These are phyloP conservation scores for Salisapilia sapeloensis DNA, from an alignment of 352 stramenopile genomes.

Conservation along the genomic window DNA sequence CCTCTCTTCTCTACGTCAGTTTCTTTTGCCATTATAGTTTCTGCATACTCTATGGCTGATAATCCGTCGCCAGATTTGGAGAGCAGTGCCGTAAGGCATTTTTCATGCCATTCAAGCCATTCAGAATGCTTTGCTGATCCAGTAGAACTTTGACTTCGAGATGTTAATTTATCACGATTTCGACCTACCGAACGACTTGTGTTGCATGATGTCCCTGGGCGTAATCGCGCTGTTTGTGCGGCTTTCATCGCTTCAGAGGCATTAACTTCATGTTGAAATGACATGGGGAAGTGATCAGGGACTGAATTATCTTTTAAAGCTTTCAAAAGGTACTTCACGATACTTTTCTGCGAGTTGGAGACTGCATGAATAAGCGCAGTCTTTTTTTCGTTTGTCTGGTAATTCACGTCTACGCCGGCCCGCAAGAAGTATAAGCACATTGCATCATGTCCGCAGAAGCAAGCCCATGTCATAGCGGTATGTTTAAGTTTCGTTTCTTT, in stretches of 20 bases:
- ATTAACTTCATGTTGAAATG: slow-evolving; percentile 1
- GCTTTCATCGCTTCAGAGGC: slow-evolving; percentile 6
- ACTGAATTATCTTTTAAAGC: slow-evolving; percentile 20
- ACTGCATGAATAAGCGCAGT: slow-evolving; percentile 52
- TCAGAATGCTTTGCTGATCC: slow-evolving; percentile 3
- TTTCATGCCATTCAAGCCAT: slow-evolving; percentile 52
- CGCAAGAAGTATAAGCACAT: slow-evolving; percentile 35
- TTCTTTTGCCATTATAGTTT: not conserved
- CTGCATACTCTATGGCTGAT: slow-evolving; percentile 14
- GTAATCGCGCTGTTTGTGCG: no score
- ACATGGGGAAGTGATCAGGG: no score
- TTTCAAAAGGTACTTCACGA: slow-evolving; percentile 38
- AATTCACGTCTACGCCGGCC: slow-evolving; percentile 9
- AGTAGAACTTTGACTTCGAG: no score
- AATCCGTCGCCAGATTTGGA: slow-evolving; percentile 13
- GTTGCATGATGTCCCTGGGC: no score
- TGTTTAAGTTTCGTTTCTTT: slow-evolving; percentile 40
- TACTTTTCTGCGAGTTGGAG: slow-evolving; percentile 23
- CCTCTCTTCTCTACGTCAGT: not conserved
- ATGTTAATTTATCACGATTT: no score
- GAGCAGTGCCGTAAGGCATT: slow-evolving; percentile 20
- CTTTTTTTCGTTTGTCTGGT: slow-evolving; percentile 34
- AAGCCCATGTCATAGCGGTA: slow-evolving; percentile 58
- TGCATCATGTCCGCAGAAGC: slow-evolving; percentile 49
- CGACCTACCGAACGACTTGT: no score